Base-by-base conservation (phyloP, 495 filamentous ascomycete genomes). In the Trichoderma erinaceum region DNA sequence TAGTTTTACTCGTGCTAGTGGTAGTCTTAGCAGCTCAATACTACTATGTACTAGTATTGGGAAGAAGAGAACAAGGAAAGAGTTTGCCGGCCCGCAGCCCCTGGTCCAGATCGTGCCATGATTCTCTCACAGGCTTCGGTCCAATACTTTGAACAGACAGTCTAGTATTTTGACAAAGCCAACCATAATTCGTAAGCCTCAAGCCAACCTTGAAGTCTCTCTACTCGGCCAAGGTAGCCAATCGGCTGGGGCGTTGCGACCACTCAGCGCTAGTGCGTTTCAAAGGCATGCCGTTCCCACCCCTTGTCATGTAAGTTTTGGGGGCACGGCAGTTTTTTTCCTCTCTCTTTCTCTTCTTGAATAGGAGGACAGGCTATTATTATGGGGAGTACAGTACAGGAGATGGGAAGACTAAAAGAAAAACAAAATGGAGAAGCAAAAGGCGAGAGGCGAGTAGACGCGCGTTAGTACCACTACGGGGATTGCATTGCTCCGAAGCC, bases 211-310 rank as follows among this genome's bases (percentile, higher is more conserved):
- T 48, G 29, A 61, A 61, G 56, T 25, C 27, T 23, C n/a, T 29
- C 11, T 23, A 32, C 16, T 23, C 56, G 25, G 56, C 23, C 56
- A 61, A 3, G 56, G 56, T 25, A 35, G 56, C 56, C 56, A 61
- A 61, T 61, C 56, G 56, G 56, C 27, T 29, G 18, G 16, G 56
- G 56, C 56, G 56, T 18, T 4, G 25, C 3, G 56, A 25, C 29
- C 56, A 61, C 25, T 12, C 56, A 61, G 56, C 56, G 56, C 56
- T 61, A 32, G 56, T 61, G 56, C 56, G 56, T 61, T 61, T 61
- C 56, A 61, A 32, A 61, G 50, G 50, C 50, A 56, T 56, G 50
- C 18, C 44, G 44, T 38, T 48, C 44, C 44, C 44, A 48, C 44
- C 44, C 44, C 43, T 46, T 46, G 43, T 46, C 18, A 15, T 15